These are phyloP conservation scores for Nothophaeocryptopus gaeumannii DNA, from an alignment of 2,329 filamentous ascomycete species.

Conservation along the genomic window DNA sequence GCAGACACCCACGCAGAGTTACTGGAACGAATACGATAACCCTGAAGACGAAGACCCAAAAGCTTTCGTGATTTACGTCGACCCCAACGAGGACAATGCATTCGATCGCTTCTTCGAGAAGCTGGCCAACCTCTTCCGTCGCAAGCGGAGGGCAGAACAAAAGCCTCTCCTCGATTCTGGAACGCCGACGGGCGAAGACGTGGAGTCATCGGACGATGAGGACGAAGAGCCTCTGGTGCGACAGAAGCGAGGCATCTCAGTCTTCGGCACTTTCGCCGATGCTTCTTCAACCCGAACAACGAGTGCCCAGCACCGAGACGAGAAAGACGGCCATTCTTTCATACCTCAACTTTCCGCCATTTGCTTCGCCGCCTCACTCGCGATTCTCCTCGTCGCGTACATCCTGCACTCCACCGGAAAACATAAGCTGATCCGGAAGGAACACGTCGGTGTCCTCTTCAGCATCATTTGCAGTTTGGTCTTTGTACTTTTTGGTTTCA, in stretches of 20 bases:
- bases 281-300: not conserved
- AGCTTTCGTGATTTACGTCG: constrained; percentile 70
- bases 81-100: constrained; percentile 66
- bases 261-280: constrained; percentile 20
- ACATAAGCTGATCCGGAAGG: constrained; percentile 65
- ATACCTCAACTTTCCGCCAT: constrained; percentile 44
- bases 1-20: constrained; percentile 40
- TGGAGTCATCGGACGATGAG: constrained; percentile 34
- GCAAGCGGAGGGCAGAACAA: constrained; percentile 27
- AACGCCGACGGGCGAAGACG: constrained; percentile 24
- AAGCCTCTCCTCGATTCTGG: constrained; percentile 23
- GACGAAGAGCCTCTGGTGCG: not conserved
- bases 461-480: constrained; percentile 66
- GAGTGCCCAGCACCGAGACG: not conserved
- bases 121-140: constrained; percentile 40
- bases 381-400: constrained; percentile 63
- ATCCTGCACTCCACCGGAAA: constrained; percentile 67
- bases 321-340: not conserved
- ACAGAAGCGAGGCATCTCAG: constrained; percentile 3
- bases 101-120: constrained; percentile 60
- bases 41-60: constrained; percentile 64
- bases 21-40: constrained; percentile 87
- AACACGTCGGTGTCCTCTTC: constrained; percentile 69
- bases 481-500: constrained; percentile 61
- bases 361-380: constrained; percentile 57